A percentile compares a stretch with the other conserved stretches of the same genome.
Conservation (phyloP, 176 grass and related monocot species). For the Alopecurus myosuroides region DNA sequence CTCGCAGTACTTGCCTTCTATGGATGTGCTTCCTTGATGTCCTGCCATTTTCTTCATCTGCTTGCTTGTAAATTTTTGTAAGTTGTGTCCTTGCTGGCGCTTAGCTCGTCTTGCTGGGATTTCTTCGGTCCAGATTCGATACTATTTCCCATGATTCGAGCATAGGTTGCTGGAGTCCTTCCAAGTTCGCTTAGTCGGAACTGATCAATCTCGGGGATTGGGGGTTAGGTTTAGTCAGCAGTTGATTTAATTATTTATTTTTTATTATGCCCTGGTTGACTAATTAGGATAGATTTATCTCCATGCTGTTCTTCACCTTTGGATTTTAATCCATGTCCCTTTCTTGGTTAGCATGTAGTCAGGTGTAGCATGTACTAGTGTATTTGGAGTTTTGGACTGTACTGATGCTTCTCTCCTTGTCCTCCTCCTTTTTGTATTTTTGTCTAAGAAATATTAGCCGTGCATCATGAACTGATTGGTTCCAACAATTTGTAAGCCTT, state of each 20-base stretch:
- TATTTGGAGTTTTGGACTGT: background rate
- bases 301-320: background rate
- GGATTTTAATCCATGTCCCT: background rate
- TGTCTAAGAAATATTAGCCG: background rate
- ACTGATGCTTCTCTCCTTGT: conserved; percentile 8
- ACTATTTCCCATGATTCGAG: background rate
- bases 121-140: background rate
- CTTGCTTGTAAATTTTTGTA: background rate
- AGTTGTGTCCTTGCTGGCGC: background rate
- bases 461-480: background rate
- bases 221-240: background rate
- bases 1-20: background rate
- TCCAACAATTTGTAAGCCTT: background rate
- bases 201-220: background rate
- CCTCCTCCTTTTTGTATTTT: background rate
- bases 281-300: background rate
- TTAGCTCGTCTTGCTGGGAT: background rate
- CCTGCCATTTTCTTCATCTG: background rate
- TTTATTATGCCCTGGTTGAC: background rate
- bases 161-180: background rate
- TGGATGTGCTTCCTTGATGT: background rate
- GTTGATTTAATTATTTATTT: background rate
- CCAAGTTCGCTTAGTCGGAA: background rate
- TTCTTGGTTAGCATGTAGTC: background rate
- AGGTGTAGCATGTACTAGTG: conserved; percentile 6